These are phyloP conservation scores for Vigna mungo DNA, from an alignment of 306 rosid species.

Conservation along the genomic window DNA sequence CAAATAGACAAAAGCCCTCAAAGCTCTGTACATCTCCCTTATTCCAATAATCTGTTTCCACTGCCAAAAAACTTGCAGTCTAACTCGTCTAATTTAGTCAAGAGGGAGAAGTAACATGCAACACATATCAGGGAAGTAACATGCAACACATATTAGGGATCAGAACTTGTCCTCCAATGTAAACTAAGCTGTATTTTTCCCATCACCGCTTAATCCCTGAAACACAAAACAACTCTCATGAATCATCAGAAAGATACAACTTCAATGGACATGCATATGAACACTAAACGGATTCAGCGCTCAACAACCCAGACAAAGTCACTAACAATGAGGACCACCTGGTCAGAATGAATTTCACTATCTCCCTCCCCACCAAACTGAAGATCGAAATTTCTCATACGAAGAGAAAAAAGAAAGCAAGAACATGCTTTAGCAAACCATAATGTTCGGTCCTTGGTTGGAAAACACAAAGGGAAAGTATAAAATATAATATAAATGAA, in stretches of 20 bases:
- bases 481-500: slow-evolving; percentile 28
- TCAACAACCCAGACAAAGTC: background rate
- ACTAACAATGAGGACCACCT: slow-evolving; percentile 6
- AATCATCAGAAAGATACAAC: background rate
- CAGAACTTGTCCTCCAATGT: background rate
- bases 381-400: background rate
- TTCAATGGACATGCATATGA: slow-evolving; percentile 2
- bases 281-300: slow-evolving; percentile 18
- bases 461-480: slow-evolving; percentile 19
- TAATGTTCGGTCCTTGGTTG: background rate
- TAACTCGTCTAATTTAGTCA: slow-evolving; percentile 14
- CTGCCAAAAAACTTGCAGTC: slow-evolving; percentile 17
- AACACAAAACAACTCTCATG: slow-evolving; percentile 4
- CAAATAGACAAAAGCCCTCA: slow-evolving; percentile 46
- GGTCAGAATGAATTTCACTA: slow-evolving; percentile 22
- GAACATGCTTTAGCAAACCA: background rate
- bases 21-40: slow-evolving; percentile 32
- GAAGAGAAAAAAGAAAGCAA: background rate
- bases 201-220: slow-evolving; percentile 24
- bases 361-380: slow-evolving; percentile 2
- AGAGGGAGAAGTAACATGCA: slow-evolving; percentile 1
- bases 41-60: slow-evolving; percentile 18
- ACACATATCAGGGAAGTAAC: background rate
- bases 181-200: slow-evolving; percentile 17
- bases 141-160: background rate